Evolutionary conservation across 306 rosid species (phyloP), one percentile per base, ranked within the genome.

Genomic region (Ziziphus jujuba): DNA sequence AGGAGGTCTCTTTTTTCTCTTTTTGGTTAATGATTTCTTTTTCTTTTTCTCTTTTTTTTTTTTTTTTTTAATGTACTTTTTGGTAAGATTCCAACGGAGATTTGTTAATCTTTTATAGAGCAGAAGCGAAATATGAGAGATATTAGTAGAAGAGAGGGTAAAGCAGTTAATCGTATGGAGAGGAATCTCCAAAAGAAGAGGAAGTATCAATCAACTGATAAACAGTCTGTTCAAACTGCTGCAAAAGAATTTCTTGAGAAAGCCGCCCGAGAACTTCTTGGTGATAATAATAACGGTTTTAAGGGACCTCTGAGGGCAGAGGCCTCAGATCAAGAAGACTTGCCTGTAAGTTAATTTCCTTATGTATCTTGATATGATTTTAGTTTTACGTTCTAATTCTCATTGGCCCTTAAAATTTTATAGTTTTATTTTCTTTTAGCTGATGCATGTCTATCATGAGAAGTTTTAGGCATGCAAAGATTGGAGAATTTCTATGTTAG

Each of bases 221-320:
- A 76, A 64, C 82, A 63, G 47, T 88, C 96, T 53, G 92, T 88
- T 79, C 79, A 90, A 72, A 63, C 69, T 48, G 87, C 91, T 77
- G 84, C 97, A 55, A 82, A 86, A 81, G 97, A 95, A 43, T 93
- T 93, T 79, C 87, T 93, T 33, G 90, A 88, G 80, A 93, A 93
- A 84, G 97, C 99, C 47, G 69, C 96, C 3, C 80, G 76, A 3
- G 99, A 93, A 81, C 79, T 90, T 87, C 86, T 88, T 53, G 97
- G 91, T 67, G 70, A 85, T 67, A 74, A 72, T 62, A 69, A 65
- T 19, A 75, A 78, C 3, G 81, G 89, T 75, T n/a, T 88, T 47
- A 84, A 79, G 77, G 98, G 97, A 34, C 99, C 99, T 21, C 23
- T 93, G 59, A 81, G 16, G 61, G 49, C 71, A 28, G 84, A 70